Percentiles rank a stretch among this genome's conserved stretches.
These are phyloP conservation scores for Pseudogymnoascus sp. DNA, from an alignment of 2,329 filamentous ascomycete genomes.

Conservation along the genomic window DNA sequence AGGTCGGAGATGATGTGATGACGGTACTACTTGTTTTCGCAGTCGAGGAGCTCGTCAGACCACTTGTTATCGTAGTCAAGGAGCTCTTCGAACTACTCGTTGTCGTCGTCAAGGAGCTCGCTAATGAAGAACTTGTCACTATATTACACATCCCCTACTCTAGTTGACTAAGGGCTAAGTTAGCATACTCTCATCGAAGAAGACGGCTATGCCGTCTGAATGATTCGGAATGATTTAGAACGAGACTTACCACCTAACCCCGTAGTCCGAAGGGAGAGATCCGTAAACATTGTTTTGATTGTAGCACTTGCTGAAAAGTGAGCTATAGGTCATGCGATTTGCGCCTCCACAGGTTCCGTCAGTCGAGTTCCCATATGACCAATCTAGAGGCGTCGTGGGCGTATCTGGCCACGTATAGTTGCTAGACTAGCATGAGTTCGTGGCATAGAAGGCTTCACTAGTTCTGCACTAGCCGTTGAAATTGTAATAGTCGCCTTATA, in stretches of 20 bases:
- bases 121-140: neutral
- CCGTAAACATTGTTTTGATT: neutral
- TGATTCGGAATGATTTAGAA: neutral
- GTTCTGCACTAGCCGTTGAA: slow-evolving; percentile 24
- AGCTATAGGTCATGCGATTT: slow-evolving; percentile 15
- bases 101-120: too few relatives aligned
- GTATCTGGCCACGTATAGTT: slow-evolving; percentile 20
- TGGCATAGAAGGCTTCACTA: slow-evolving; percentile 21
- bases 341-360: slow-evolving; percentile 26
- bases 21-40: neutral
- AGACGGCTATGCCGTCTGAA: neutral
- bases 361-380: slow-evolving; percentile 22
- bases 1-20: neutral
- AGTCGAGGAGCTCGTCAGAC: neutral
- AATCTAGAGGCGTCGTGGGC: slow-evolving; percentile 26
- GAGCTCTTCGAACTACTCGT: too few relatives aligned
- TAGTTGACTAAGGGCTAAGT: neutral
- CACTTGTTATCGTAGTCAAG: too few relatives aligned
- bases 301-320: slow-evolving; percentile 3
- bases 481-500: slow-evolving; percentile 29
- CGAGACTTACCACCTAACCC: neutral
- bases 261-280: slow-evolving; percentile 4
- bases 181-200: neutral
- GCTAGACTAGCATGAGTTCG: slow-evolving; percentile 16
- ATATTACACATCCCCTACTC: neutral